These are phyloP conservation scores for Trametopsis cervina DNA, from an alignment of 768 basidiomycete genomes.

Conservation along the genomic window DNA sequence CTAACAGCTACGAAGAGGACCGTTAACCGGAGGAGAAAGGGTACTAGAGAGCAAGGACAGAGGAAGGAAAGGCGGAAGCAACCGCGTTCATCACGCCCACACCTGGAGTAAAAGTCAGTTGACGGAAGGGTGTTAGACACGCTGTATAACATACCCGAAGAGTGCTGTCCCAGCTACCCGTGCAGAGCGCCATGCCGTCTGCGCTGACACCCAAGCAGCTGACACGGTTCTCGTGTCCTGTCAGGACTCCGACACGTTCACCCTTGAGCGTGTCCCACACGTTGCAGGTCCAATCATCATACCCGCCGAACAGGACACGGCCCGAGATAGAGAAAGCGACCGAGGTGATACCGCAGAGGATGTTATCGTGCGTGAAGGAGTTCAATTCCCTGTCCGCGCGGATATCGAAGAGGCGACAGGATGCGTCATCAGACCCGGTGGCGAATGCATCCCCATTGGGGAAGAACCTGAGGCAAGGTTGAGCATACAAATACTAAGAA, in stretches of 20 bases:
- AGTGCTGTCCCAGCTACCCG: constrained; percentile 96
- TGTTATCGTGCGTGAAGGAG: constrained; percentile 96
- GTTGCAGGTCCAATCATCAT: constrained; percentile 99
- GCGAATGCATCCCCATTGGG: constrained; percentile 99
- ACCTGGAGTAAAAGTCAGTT: no score
- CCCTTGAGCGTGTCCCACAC: constrained; percentile 99
- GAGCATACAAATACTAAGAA: constrained; percentile 10
- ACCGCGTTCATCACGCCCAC: constrained; percentile 66
- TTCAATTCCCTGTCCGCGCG: constrained; percentile 97
- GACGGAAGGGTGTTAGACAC: constrained; percentile 4
- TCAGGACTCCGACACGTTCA: constrained; percentile 94
- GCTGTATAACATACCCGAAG: constrained; percentile 89
- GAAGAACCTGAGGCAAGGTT: constrained; percentile 70
- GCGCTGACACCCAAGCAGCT: constrained; percentile 93
- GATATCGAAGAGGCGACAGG: constrained; percentile 96
- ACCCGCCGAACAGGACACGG: constrained; percentile 95
- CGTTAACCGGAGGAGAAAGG: constrained; percentile 4
- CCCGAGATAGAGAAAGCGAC: constrained; percentile 98
- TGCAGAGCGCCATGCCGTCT: constrained; percentile 98
- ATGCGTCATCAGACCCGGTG: constrained; percentile 97
- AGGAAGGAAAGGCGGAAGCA: constrained; percentile 9
- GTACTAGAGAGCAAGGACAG: constrained; percentile 11
- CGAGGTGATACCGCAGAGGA: constrained; percentile 97
- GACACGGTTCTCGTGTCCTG: constrained; percentile 97
- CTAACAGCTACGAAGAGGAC: constrained; percentile 32